Base-by-base conservation (phyloP, 73 alveolate species). In the Paraurostyla sp. region DNA sequence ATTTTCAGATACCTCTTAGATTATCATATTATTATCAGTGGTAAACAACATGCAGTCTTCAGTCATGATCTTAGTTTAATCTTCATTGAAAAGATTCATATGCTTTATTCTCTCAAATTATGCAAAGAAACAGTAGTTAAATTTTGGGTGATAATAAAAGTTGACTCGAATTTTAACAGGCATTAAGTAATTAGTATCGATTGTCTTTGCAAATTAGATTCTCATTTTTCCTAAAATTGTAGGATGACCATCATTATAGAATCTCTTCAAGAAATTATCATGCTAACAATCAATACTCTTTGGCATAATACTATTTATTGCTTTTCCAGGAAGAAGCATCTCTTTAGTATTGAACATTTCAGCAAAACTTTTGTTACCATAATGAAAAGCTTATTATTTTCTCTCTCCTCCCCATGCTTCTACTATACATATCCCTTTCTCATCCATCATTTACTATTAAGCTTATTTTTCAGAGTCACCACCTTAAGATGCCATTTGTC, bases 391-490 rank as follows among this genome's bases (percentile, higher is more conserved):
- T 36, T 38, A 6, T 3, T 15, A 13, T 30, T 35, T 13, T 6
- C 46, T 32, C 41, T 65, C 40, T 35, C 82, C 82, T 7, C 36
- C 58, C 82, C 82, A 65, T 2, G 54, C 82, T 38, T 65, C 60
- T 1, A 22, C 82, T 3, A 65, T 65, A 38, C 82, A 65, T 1
- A 65, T 65, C 6, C 82, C 82, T 38, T 65, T 65, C 7, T 65
- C 82, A 65, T 65, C 82, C 82, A 65, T 65, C 42, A 18, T 18
- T 38, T 18, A 16, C 25, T 65, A 40, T 40, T 65, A 40, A 38
- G 3, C 32, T 40, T 65, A 22, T 2, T n/a, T 35, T 36, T 18
- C 18, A 18, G 56, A 65, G 38, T 65, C 82, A 13, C 13, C 82
- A 18, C 54, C 35, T 18, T n/a, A n/a, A n/a, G n/a, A 16, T 65